A percentile compares a stretch with the other conserved stretches of the same genome.
These are phyloP conservation scores for Microsporum ferrugineum DNA, from an alignment of 2,329 filamentous ascomycete genomes.

Conservation along the genomic window DNA sequence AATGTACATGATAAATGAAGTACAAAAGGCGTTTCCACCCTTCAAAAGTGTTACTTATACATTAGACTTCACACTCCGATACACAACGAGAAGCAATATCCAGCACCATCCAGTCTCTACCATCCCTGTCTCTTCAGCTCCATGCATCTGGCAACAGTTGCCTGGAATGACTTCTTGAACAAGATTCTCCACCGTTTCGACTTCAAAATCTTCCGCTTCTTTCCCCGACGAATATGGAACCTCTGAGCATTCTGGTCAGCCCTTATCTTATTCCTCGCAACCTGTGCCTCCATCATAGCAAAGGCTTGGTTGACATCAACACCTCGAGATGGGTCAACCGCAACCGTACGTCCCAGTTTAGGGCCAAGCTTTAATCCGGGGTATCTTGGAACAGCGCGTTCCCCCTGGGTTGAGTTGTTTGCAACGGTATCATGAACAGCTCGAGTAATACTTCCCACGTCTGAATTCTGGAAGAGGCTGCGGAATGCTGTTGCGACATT, in stretches of 20 bases:
- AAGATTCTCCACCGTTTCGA: conserved; percentile 33
- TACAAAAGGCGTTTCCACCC: neutral
- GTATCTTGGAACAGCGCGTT: neutral
- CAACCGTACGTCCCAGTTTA: conserved; percentile 18
- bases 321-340: conserved; percentile 13
- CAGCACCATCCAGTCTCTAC: conserved; percentile 19
- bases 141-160: conserved; percentile 33
- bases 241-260: conserved; percentile 25
- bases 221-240: conserved; percentile 34
- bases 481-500: neutral
- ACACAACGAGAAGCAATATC: neutral
- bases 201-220: conserved; percentile 30
- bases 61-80: neutral
- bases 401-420: neutral
- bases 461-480: neutral
- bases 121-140: conserved; percentile 38
- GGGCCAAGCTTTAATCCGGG: conserved; percentile 19
- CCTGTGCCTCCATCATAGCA: conserved; percentile 17
- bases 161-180: conserved; percentile 35
- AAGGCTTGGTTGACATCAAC: conserved; percentile 19
- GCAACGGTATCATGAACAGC: neutral
- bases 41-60: neutral
- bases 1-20: neutral
- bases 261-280: conserved; percentile 25
- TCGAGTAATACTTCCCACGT: neutral